A percentile compares a stretch with the other conserved stretches of the same genome.
Conservation (phyloP, 2,329 filamentous ascomycete genomes). For the Pseudogymnoascus sp. region DNA sequence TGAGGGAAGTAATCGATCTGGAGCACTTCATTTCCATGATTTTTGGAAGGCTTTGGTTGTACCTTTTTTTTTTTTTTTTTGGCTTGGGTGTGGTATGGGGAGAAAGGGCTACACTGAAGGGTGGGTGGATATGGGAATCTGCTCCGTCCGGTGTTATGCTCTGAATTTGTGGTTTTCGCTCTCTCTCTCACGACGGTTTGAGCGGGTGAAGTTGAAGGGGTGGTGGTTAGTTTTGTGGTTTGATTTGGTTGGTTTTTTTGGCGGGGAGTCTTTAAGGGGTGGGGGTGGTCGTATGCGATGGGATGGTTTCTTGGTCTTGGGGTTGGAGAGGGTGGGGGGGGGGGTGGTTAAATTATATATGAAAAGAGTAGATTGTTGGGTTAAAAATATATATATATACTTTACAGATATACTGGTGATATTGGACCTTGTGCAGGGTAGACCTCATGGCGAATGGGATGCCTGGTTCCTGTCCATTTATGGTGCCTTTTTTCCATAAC, state of each 20-base stretch:
- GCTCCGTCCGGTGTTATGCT: background rate
- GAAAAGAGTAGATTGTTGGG: constrained; percentile 3
- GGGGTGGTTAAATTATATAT: background rate
- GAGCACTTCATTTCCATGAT: background rate
- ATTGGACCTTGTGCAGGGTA: background rate
- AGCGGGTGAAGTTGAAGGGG: background rate
- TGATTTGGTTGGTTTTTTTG: background rate
- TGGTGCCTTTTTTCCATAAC: background rate
- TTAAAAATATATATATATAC: constrained; percentile 1
- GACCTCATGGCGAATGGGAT: too few species aligned
- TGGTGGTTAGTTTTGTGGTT: background rate
- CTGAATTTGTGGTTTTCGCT: background rate
- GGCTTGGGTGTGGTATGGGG: background rate
- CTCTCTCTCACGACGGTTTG: background rate
- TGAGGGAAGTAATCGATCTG: background rate
- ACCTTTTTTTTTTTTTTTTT: background rate
- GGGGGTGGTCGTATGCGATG: background rate
- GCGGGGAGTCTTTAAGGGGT: background rate
- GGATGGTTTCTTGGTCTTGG: background rate
- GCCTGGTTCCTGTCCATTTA: background rate
- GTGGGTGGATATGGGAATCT: background rate
- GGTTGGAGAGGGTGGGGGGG: background rate
- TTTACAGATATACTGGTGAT: background rate
- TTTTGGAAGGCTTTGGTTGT: background rate
- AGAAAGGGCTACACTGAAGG: background rate